Conservation (phyloP, 225 moss, liverwort and hornwort genomes). For the Takakia lepidozioides region DNA sequence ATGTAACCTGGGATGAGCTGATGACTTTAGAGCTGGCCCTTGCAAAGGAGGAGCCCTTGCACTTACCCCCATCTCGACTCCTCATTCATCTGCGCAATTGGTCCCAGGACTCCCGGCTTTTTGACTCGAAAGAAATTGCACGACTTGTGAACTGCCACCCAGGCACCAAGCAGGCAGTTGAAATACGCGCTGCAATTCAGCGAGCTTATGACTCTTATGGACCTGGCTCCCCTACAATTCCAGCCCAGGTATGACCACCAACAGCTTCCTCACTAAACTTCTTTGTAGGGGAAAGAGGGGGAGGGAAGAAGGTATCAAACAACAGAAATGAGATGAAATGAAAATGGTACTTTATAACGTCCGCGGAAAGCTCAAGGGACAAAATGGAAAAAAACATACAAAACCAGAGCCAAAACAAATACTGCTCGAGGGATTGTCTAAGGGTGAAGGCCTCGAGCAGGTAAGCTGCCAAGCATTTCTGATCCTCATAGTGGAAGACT, state of each 20-base stretch:
- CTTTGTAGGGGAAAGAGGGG: too few species aligned
- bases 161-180: conserved; percentile 81
- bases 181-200: conserved; percentile 69
- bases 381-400: too few species aligned
- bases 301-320: too few species aligned
- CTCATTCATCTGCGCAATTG: conserved; percentile 68
- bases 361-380: too few species aligned
- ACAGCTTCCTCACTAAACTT: background rate
- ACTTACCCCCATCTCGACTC: conserved; percentile 73
- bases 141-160: conserved; percentile 88
- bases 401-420: too few species aligned
- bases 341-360: too few species aligned
- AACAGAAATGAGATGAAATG: too few species aligned
- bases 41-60: conserved; percentile 49
- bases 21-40: conserved; percentile 67
- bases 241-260: conserved; percentile 40
- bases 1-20: conserved; percentile 88
- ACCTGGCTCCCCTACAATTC: conserved; percentile 55
- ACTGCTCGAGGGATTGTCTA: too few species aligned
- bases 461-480: too few species aligned
- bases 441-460: too few species aligned
- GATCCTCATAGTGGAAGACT: too few species aligned
- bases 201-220: conserved; percentile 72
- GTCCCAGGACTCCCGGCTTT: conserved; percentile 67
- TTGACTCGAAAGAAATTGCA: conserved; percentile 77